phyloP scores from a whole-genome alignment of 1,284 basidiomycete species.

The Salmacisia buchloeana region DNA sequence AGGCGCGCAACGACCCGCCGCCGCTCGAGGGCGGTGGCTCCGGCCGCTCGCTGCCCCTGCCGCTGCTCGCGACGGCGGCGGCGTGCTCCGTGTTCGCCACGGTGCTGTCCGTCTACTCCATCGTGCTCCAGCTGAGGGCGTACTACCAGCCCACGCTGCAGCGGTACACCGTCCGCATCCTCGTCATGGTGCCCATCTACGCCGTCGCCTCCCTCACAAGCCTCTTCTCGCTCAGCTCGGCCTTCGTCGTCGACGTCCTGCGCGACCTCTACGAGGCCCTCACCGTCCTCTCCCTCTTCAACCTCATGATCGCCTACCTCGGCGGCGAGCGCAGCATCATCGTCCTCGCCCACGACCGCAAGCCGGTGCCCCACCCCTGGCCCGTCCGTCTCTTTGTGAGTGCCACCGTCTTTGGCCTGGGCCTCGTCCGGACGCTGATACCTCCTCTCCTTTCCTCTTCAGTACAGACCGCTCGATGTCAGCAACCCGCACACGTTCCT shows the following conservation, averaged over 20 bases:
- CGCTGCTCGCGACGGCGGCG: conserved; percentile 61
- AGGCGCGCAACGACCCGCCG: no score
- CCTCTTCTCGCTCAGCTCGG: conserved; percentile 85
- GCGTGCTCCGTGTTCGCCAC: conserved; percentile 63
- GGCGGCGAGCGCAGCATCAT: conserved; percentile 89
- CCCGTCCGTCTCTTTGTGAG: conserved; percentile 59
- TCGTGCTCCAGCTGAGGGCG: conserved; percentile 74
- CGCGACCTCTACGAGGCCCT: conserved; percentile 81
- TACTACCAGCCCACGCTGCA: conserved; percentile 48
- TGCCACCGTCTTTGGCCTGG: not conserved
- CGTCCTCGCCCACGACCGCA: conserved; percentile 81
- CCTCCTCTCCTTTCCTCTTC: not conserved
- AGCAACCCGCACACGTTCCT: conserved; percentile 73
- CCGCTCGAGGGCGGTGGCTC: conserved; percentile 49
- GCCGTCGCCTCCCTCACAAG: conserved; percentile 85
- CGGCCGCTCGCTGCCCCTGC: conserved; percentile 55
- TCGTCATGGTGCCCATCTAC: conserved; percentile 95
- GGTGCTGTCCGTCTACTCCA: conserved; percentile 71
- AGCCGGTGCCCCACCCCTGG: conserved; percentile 78
- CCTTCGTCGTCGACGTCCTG: conserved; percentile 91
- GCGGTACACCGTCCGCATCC: conserved; percentile 89
- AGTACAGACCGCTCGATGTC: conserved; percentile 35
- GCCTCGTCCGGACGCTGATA: not conserved
- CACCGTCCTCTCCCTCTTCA: conserved; percentile 66
- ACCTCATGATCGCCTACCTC: conserved; percentile 61